A percentile compares a stretch with the other conserved stretches of the same genome.
Evolutionary conservation across 495 filamentous ascomycete species (phyloP).

Genomic region (Aspergillus wentii): DNA sequence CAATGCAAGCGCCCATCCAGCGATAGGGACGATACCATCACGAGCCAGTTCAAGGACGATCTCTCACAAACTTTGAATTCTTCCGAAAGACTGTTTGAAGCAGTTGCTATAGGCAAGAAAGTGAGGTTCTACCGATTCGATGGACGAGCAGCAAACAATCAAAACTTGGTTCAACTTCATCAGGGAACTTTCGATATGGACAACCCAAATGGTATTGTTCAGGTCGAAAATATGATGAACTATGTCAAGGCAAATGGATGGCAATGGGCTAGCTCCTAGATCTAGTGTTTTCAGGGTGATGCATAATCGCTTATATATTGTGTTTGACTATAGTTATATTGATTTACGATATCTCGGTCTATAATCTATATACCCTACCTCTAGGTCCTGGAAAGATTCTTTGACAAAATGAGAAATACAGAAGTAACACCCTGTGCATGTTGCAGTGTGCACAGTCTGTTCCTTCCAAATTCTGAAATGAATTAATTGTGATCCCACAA

Average conservation of each 20-base stretch:
- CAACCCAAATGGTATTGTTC: neutral
- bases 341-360: neutral
- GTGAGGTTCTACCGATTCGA: constrained; percentile 4
- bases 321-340: neutral
- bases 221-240: constrained; percentile 3
- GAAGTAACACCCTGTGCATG: too few relatives aligned
- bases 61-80: neutral
- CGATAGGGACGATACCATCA: constrained; percentile 1
- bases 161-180: neutral
- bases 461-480: too few relatives aligned
- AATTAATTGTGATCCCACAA: too few relatives aligned
- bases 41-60: neutral
- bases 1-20: constrained; percentile 3
- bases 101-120: constrained; percentile 3
- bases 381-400: neutral
- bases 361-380: too few relatives aligned
- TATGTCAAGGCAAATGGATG: constrained; percentile 4
- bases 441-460: too few relatives aligned
- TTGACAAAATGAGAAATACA: neutral
- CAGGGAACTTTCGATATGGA: constrained; percentile 1
- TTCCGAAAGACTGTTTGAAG: neutral
- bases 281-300: neutral
- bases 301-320: neutral
- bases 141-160: neutral
- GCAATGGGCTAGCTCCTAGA: constrained; percentile 1